Base-by-base conservation (phyloP, 2,329 filamentous ascomycete genomes). In the Fusarium piperis region DNA sequence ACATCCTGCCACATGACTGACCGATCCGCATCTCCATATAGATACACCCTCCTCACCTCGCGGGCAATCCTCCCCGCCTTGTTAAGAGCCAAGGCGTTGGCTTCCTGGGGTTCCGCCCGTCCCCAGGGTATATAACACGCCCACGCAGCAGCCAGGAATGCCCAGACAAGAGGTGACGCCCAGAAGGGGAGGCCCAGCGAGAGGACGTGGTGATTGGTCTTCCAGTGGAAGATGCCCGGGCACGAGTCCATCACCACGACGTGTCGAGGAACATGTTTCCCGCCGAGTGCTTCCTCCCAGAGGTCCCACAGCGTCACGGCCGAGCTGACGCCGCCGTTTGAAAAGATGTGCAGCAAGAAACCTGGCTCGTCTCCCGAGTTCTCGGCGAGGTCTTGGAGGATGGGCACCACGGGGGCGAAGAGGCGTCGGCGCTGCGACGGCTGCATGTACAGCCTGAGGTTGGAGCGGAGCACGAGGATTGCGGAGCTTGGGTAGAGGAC, bases 281-380 rank as follows among this genome's bases (percentile, higher is more conserved):
- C 67, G 1, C 55, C 69, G 1, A 79, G 71, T 32, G 75, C 52
- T 15, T 62, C 23, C 8, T 60, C 44, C 73, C 73, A 72, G 16
- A 67, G 23, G 13, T 70, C 66, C 65, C 58, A 74, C 61, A 82
- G 84, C 13, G 78, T 72, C 30, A 77, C 77, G 18, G 85, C 81
- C 33, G 82, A 82, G 59, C 81, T 80, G 26, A 83, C 79, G 52
- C 87, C 87, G 59, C 86, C 86, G 69, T 89, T 88, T 39, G 86
- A 88, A 73, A 88, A 88, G 35, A 83, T 65, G 70, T 88, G 87
- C 13, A 86, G 74, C 4, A 88, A 79, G 16, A 88, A 77, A 33
- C 79, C 77, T 12, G 77, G 71, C 2, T 35, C 76, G 26, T 41
- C 60, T 12, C 18, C 70, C n/a, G 38, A 35, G 11, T 32, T 20